Conservation (phyloP, 805 yeast species). For the Cyberlindnera euphorbiiphila region DNA sequence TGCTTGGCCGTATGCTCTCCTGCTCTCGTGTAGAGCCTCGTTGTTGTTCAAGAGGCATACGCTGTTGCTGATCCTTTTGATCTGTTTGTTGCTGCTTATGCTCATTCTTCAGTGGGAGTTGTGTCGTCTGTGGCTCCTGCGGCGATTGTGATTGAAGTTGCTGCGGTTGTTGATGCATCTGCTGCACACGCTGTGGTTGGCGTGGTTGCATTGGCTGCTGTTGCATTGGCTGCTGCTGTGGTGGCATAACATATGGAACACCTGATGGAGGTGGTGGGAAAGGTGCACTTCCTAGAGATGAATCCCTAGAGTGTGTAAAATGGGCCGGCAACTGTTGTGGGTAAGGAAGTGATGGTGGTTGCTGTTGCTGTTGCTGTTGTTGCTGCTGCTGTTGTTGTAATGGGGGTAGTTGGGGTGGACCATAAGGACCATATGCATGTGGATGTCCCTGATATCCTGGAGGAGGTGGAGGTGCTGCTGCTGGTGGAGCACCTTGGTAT, state of each 20-base stretch:
- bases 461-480: slow-evolving; percentile 7
- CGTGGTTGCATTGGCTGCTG: slow-evolving; percentile 5
- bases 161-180: slow-evolving; percentile 5
- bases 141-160: slow-evolving; percentile 10
- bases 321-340: slow-evolving; percentile 12
- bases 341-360: slow-evolving; percentile 6
- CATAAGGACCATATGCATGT: slow-evolving; percentile 6
- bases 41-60: too few relatives aligned
- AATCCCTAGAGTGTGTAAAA: slow-evolving; percentile 15
- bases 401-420: slow-evolving; percentile 14
- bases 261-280: slow-evolving; percentile 17
- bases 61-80: neutral
- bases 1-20: slow-evolving; percentile 14
- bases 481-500: slow-evolving; percentile 6
- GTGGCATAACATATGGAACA: slow-evolving; percentile 8
- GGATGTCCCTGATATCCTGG: neutral
- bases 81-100: slow-evolving; percentile 1
- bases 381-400: slow-evolving; percentile 12
- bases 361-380: slow-evolving; percentile 13
- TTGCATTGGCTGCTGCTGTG: slow-evolving; percentile 4
- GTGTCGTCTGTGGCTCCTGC: too few relatives aligned
- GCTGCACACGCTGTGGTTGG: too few relatives aligned
- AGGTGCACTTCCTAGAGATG: slow-evolving; percentile 15
- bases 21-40: slow-evolving; percentile 4
- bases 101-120: too few relatives aligned